phyloP scores from a whole-genome alignment of 768 basidiomycete genomes.

The Rhizopogon rudus region DNA sequence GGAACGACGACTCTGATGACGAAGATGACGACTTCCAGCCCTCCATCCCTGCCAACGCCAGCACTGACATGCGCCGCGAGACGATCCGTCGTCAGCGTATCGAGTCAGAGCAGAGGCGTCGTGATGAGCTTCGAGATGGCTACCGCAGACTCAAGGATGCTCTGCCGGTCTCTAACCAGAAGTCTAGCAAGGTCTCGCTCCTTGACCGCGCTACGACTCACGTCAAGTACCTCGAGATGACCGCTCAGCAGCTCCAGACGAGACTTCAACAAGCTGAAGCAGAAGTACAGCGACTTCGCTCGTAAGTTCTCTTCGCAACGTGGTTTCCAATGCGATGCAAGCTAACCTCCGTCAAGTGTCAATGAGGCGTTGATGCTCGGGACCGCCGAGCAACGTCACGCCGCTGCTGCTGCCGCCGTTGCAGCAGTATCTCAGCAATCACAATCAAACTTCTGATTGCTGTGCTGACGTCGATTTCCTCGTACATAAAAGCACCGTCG shows the following conservation, averaged over 20 bases:
- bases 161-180: constrained; percentile 86
- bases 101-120: constrained; percentile 88
- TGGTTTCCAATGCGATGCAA: neutral
- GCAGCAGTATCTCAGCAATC: constrained; percentile 45
- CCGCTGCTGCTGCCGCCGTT: constrained; percentile 50
- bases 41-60: constrained; percentile 33
- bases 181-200: constrained; percentile 87
- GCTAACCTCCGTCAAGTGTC: constrained; percentile 36
- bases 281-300: constrained; percentile 75
- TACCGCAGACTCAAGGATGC: constrained; percentile 89
- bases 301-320: constrained; percentile 27
- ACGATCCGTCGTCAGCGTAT: constrained; percentile 90
- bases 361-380: constrained; percentile 89
- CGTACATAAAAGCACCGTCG: constrained; percentile 22
- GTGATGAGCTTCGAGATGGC: constrained; percentile 90
- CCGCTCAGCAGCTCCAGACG: constrained; percentile 69
- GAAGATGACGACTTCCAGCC: constrained; percentile 74
- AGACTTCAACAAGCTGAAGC: constrained; percentile 74
- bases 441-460: constrained; percentile 42
- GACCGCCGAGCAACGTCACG: constrained; percentile 70
- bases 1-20: constrained; percentile 68
- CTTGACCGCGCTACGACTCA: constrained; percentile 86
- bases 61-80: constrained; percentile 75
- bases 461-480: constrained; percentile 8
- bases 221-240: constrained; percentile 82